Conservation (phyloP, 352 stramenopile species). For the Globisporangium irregulare region DNA sequence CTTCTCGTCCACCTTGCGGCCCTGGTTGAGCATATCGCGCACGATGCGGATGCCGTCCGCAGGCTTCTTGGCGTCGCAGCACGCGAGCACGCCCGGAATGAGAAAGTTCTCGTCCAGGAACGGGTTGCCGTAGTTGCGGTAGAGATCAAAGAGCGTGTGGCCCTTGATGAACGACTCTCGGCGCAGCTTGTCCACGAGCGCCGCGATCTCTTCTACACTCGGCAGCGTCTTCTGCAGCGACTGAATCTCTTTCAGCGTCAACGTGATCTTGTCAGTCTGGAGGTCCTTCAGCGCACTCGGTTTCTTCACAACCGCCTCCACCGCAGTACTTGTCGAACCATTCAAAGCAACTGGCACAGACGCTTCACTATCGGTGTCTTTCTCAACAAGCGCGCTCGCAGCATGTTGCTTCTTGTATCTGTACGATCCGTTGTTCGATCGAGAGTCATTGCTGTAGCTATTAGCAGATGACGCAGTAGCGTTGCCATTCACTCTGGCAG, state of each 20-base stretch:
- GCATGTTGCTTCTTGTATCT: conserved; percentile 13
- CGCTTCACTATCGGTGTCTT: neutral
- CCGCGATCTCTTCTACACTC: conserved; percentile 58
- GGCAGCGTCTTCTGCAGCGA: conserved; percentile 72
- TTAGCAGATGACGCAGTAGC: neutral
- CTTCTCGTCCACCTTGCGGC: conserved; percentile 74
- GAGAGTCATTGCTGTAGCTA: neutral
- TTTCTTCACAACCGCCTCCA: conserved; percentile 10
- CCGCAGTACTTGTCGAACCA: neutral
- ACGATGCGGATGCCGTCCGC: conserved; percentile 74
- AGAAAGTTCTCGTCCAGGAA: conserved; percentile 82
- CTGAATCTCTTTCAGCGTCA: conserved; percentile 71
- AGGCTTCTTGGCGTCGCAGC: conserved; percentile 74
- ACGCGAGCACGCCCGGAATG: conserved; percentile 73
- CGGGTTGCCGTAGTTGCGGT: conserved; percentile 84
- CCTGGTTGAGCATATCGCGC: conserved; percentile 79
- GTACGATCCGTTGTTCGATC: neutral
- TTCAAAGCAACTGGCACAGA: neutral
- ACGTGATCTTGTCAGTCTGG: conserved; percentile 63
- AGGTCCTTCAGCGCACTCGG: conserved; percentile 33
- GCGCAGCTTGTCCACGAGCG: conserved; percentile 56
- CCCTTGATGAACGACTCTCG: conserved; percentile 72
- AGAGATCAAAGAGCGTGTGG: conserved; percentile 80
- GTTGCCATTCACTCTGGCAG: conserved; percentile 2
- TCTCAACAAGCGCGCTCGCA: neutral